Percentiles rank a stretch among this genome's conserved stretches.
Conservation (phyloP, 2,329 filamentous ascomycete species). For the Berkeleyomyces basicola region DNA sequence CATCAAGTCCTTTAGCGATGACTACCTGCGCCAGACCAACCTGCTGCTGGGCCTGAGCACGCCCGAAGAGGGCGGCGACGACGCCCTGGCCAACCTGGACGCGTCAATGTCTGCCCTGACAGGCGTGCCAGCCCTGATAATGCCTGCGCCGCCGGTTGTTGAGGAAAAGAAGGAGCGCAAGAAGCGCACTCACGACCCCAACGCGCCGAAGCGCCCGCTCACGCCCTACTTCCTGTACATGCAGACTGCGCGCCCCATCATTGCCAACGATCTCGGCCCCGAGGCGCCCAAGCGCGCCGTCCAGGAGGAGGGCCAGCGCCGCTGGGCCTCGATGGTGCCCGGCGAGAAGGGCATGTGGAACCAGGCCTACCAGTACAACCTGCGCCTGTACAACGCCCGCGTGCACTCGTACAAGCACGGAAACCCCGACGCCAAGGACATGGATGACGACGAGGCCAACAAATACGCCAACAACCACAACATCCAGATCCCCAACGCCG, state of each 20-base stretch:
- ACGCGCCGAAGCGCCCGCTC: conserved; percentile 83
- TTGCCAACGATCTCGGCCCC: conserved; percentile 61
- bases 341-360: conserved; percentile 56
- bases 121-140: conserved; percentile 26
- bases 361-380: conserved; percentile 50
- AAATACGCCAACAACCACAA: conserved; percentile 42
- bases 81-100: conserved; percentile 35
- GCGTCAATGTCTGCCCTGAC: conserved; percentile 29
- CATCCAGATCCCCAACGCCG: conserved; percentile 36
- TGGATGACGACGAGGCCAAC: conserved; percentile 43
- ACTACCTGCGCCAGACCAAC: conserved; percentile 80
- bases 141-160: conserved; percentile 27
- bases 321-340: conserved; percentile 66
- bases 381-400: conserved; percentile 47
- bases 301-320: conserved; percentile 67
- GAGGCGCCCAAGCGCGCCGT: conserved; percentile 71
- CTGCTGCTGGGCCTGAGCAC: conserved; percentile 54
- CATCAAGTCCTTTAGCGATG: conserved; percentile 61
- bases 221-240: conserved; percentile 95
- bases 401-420: conserved; percentile 48
- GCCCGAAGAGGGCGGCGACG: conserved; percentile 27
- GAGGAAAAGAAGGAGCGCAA: conserved; percentile 77
- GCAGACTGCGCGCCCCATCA: conserved; percentile 69
- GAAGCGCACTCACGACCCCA: conserved; percentile 74
- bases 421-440: conserved; percentile 40